A percentile compares a stretch with the other conserved stretches of the same genome.
Conservation (phyloP, 495 filamentous ascomycete species). For the Penicillium goetzii region DNA sequence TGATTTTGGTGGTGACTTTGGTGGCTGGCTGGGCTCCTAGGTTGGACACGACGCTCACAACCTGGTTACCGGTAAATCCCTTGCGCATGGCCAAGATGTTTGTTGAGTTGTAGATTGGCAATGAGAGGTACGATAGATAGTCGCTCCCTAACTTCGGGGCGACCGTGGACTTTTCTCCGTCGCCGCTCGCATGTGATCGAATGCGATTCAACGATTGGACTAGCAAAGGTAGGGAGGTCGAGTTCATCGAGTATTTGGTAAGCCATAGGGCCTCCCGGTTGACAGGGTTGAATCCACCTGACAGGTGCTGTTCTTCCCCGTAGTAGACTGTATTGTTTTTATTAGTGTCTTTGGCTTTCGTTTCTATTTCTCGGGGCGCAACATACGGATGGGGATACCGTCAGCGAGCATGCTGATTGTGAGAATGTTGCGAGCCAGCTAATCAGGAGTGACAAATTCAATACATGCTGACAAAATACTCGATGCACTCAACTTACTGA, state of each 20-base stretch:
- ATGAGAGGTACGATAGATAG: constrained; percentile 23
- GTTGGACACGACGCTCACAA: constrained; percentile 28
- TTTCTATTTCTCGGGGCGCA: constrained; percentile 2
- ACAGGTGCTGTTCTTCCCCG: constrained; percentile 70
- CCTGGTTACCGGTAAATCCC: constrained; percentile 27
- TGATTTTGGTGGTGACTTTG: constrained; percentile 17
- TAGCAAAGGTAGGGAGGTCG: constrained; percentile 42
- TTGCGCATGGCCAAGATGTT: constrained; percentile 26
- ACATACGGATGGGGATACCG: constrained; percentile 53
- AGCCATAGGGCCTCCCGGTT: constrained; percentile 75
- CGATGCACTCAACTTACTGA: constrained; percentile 33
- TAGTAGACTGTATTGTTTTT: constrained; percentile 40
- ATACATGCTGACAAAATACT: constrained; percentile 11
- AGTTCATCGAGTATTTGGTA: constrained; percentile 59
- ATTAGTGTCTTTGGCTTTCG: constrained; percentile 12
- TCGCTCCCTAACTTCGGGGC: constrained; percentile 17
- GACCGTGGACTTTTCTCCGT: constrained; percentile 21
- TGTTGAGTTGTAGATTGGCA: constrained; percentile 23
- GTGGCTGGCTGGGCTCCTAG: constrained; percentile 21
- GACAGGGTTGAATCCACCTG: constrained; percentile 58
- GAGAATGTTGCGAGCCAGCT: constrained; percentile 64
- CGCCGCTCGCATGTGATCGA: constrained; percentile 21
- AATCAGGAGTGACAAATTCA: constrained; percentile 26
- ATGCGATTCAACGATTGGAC: constrained; percentile 24
- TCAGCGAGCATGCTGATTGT: constrained; percentile 68